These are phyloP conservation scores for Furcasterigmium furcatum DNA, from an alignment of 2,329 filamentous ascomycete genomes.

Conservation along the genomic window DNA sequence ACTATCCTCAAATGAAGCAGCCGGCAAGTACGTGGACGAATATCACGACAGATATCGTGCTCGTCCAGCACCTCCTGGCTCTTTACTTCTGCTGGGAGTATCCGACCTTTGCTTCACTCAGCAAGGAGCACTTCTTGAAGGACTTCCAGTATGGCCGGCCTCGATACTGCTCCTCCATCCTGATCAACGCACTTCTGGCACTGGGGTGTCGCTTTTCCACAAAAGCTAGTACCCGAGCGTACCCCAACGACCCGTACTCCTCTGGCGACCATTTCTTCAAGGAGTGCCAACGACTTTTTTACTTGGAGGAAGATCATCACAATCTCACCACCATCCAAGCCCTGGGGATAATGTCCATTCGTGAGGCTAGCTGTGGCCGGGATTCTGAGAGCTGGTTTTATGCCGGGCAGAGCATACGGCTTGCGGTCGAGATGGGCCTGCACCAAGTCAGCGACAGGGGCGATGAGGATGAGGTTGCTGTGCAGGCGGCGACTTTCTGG, in stretches of 20 bases:
- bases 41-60: constrained; percentile 52
- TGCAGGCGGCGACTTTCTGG: constrained; percentile 59
- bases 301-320: constrained; percentile 55
- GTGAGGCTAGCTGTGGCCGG: constrained; percentile 69
- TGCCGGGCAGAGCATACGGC: constrained; percentile 67
- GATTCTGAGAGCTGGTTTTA: constrained; percentile 73
- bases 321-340: constrained; percentile 70
- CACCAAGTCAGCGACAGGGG: constrained; percentile 49
- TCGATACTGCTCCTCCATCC: constrained; percentile 64
- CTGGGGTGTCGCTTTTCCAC: constrained; percentile 68
- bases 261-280: constrained; percentile 74
- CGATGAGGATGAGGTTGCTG: constrained; percentile 54
- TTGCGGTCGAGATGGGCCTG: constrained; percentile 70
- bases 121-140: constrained; percentile 66
- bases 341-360: constrained; percentile 71
- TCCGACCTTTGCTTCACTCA: constrained; percentile 70
- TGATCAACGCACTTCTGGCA: constrained; percentile 64
- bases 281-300: constrained; percentile 61
- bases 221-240: constrained; percentile 59
- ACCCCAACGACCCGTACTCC: constrained; percentile 58
- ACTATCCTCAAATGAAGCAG: constrained; percentile 38
- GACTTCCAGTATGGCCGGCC: constrained; percentile 60
- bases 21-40: constrained; percentile 54
- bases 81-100: constrained; percentile 77
- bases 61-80: constrained; percentile 62